Percentiles rank a stretch among this genome's conserved stretches.
phyloP scores from a whole-genome alignment of 495 filamentous ascomycete species.

The Jackrogersella multiformis region DNA sequence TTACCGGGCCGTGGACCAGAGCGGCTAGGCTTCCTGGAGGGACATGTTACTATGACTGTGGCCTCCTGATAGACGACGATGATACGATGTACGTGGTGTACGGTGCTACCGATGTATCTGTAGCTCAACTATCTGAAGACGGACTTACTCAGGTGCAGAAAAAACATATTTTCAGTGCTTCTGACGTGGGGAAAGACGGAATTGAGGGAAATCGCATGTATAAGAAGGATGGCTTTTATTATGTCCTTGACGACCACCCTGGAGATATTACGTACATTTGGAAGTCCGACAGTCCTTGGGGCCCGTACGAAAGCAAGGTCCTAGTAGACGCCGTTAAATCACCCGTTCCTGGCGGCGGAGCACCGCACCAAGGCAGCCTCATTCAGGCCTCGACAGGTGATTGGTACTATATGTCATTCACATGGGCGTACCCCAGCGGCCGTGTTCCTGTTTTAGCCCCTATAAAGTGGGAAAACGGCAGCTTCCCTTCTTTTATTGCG shows the following conservation, averaged over 20 bases:
- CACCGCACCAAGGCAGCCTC: constrained; percentile 65
- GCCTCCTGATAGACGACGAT: constrained; percentile 66
- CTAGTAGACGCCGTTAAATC: constrained; percentile 49
- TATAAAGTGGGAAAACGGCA: constrained; percentile 58
- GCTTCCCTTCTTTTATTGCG: constrained; percentile 56
- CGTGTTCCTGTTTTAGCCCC: constrained; percentile 68
- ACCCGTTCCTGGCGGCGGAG: constrained; percentile 57
- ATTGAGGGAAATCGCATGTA: constrained; percentile 68
- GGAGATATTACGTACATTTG: constrained; percentile 58
- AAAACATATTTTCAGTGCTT: constrained; percentile 53
- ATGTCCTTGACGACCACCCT: constrained; percentile 61
- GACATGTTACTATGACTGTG: constrained; percentile 68
- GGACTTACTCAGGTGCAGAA: constrained; percentile 55
- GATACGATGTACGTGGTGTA: constrained; percentile 67
- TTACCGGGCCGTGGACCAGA: constrained; percentile 37
- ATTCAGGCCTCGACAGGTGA: constrained; percentile 60
- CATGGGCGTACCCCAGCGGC: constrained; percentile 63
- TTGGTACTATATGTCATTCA: constrained; percentile 69
- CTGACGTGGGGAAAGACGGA: constrained; percentile 44
- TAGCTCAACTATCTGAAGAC: constrained; percentile 62
- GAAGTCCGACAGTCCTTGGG: constrained; percentile 56
- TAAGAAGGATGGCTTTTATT: constrained; percentile 63
- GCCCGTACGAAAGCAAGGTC: constrained; percentile 55
- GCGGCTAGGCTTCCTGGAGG: constrained; percentile 24
- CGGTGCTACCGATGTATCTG: constrained; percentile 57